Evolutionary conservation across 805 yeast species (phyloP).

Genomic region (Saturnispora silvae): DNA sequence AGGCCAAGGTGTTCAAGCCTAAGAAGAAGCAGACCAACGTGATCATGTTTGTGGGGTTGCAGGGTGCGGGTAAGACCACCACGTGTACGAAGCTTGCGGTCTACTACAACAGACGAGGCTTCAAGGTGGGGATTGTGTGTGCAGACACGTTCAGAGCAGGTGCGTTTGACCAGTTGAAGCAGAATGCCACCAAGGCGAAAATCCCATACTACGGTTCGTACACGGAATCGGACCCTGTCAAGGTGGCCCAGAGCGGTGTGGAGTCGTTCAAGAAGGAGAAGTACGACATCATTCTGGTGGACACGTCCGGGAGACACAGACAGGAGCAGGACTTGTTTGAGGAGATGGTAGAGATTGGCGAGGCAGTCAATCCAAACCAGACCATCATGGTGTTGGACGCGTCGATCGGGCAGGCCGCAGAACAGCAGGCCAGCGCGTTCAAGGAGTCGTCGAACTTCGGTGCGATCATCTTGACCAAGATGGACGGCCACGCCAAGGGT

Average conservation of each 20-base stretch:
- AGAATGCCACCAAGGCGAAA: slow-evolving; percentile 90
- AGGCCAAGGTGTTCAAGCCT: slow-evolving; percentile 50
- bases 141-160: slow-evolving; percentile 99
- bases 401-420: slow-evolving; percentile 97
- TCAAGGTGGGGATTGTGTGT: slow-evolving; percentile 92
- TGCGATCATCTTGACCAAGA: slow-evolving; percentile 84
- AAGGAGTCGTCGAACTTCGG: slow-evolving; percentile 91
- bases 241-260: slow-evolving; percentile 86
- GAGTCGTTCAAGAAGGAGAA: slow-evolving; percentile 81
- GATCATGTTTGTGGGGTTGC: slow-evolving; percentile 96
- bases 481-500: slow-evolving; percentile 99
- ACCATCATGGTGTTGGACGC: slow-evolving; percentile 97
- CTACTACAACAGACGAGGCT: slow-evolving; percentile 86
- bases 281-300: slow-evolving; percentile 89
- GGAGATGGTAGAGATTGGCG: slow-evolving; percentile 90
- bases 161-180: slow-evolving; percentile 97
- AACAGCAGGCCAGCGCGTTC: slow-evolving; percentile 86
- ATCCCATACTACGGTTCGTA: slow-evolving; percentile 94
- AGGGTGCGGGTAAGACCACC: slow-evolving; percentile 98
- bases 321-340: slow-evolving; percentile 86
- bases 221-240: slow-evolving; percentile 91
- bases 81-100: slow-evolving; percentile 95
- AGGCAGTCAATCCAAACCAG: slow-evolving; percentile 84
- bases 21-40: slow-evolving; percentile 71
- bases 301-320: slow-evolving; percentile 95